Percentiles rank a stretch among this genome's conserved stretches.
phyloP scores from a whole-genome alignment of 2,329 filamentous ascomycete genomes.

The Trichoderma sp. region DNA sequence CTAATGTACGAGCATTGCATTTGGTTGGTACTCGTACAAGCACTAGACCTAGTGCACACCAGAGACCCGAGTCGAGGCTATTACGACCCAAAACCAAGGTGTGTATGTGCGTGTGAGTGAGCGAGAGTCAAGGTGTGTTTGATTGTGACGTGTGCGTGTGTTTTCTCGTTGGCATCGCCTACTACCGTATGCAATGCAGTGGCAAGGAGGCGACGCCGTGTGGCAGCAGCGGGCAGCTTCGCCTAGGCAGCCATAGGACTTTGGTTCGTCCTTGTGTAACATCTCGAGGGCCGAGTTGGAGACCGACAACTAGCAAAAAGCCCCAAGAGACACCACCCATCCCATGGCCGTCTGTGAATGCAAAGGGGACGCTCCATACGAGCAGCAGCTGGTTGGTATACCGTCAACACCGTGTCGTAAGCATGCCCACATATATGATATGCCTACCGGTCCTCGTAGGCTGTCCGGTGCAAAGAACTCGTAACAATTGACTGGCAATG shows the following conservation, averaged over 20 bases:
- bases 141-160: not conserved
- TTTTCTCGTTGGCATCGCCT: not conserved
- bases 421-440: not conserved
- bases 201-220: not conserved
- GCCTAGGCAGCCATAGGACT: not conserved
- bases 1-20: not conserved
- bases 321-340: not conserved
- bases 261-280: not conserved
- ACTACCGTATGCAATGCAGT: not conserved
- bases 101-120: not conserved
- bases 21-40: not conserved
- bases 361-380: not conserved
- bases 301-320: not conserved
- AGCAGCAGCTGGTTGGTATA: not conserved
- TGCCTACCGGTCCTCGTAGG: not conserved
- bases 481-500: not conserved
- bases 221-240: not conserved
- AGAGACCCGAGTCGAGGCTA: not conserved
- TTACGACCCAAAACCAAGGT: not conserved
- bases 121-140: not conserved
- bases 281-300: not conserved
- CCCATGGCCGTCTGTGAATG: not conserved
- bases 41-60: not conserved
- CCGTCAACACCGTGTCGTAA: not conserved
- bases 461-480: not conserved